A percentile compares a stretch with the other conserved stretches of the same genome.
Evolutionary conservation across 371 early-diverging fungal species (phyloP).

Genomic region (Rhizopus delemar): DNA sequence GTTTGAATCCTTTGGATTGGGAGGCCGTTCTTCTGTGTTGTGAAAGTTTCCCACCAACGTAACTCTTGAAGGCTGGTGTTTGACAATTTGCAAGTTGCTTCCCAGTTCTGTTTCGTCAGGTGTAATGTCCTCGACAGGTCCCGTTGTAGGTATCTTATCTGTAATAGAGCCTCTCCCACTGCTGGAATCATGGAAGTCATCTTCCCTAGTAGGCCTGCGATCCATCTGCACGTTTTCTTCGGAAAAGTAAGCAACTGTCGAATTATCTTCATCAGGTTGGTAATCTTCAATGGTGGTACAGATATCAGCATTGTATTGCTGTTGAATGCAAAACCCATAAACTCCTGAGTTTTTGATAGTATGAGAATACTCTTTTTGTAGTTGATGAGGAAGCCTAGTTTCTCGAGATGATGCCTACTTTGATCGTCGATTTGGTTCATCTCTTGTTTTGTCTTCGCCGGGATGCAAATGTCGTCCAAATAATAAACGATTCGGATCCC

Average conservation of each 20-base stretch:
- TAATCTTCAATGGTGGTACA: conserved; percentile 1
- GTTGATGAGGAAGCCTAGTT: no score
- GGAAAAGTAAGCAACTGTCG: not conserved
- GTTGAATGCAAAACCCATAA: conserved; percentile 12
- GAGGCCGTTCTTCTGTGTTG: conserved; percentile 14
- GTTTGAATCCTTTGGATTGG: not conserved
- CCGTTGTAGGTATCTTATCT: not conserved
- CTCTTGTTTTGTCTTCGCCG: no score
- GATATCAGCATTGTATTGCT: conserved; percentile 9
- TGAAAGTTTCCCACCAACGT: conserved; percentile 8
- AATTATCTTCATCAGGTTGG: conserved; percentile 4
- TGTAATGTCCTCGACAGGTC: conserved; percentile 2
- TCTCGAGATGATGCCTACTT: no score
- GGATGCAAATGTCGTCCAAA: no score
- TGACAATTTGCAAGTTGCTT: not conserved
- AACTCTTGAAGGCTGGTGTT: not conserved
- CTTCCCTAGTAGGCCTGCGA: conserved; percentile 15
- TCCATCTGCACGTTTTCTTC: conserved; percentile 3
- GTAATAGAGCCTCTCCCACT: not conserved
- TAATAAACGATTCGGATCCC: no score
- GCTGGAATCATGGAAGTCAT: conserved; percentile 13
- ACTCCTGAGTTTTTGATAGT: conserved; percentile 11
- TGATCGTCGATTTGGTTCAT: no score
- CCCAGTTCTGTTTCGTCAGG: not conserved
- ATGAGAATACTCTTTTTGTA: no score